Conservation (phyloP, 176 grass and related monocot genomes). For the Rhynchospora pubera region DNA sequence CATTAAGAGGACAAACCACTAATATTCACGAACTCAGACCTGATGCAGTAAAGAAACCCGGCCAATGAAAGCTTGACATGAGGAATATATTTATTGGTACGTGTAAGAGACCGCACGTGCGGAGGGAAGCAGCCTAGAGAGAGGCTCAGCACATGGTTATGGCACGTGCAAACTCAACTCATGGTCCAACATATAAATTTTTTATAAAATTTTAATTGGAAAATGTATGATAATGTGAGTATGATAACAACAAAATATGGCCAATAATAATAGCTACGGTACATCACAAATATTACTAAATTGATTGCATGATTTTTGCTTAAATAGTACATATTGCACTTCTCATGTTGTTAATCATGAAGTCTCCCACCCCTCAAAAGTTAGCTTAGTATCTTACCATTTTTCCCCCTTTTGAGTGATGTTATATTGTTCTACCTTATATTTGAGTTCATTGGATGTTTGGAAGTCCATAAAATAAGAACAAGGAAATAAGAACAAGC, state of each 20-base stretch:
- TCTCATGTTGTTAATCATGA: background rate
- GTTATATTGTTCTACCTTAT: background rate
- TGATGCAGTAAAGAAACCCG: background rate
- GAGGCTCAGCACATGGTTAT: background rate
- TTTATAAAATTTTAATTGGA: background rate
- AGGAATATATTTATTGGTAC: background rate
- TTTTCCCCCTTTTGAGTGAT: too few species aligned
- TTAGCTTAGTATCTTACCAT: background rate
- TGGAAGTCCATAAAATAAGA: too few species aligned
- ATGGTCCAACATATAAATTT: background rate
- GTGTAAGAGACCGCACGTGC: background rate
- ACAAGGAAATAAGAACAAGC: too few species aligned
- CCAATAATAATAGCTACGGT: background rate
- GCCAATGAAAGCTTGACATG: background rate
- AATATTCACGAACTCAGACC: background rate
- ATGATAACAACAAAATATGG: background rate
- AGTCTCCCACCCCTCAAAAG: background rate
- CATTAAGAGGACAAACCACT: background rate
- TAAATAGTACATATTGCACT: background rate
- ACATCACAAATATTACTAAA: background rate
- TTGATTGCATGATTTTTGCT: background rate
- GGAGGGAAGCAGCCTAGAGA: background rate
- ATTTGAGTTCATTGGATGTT: background rate
- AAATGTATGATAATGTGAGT: background rate
- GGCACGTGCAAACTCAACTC: slow-evolving; percentile 1